phyloP scores from a whole-genome alignment of 805 yeast genomes.

The Candida bentonensis region DNA sequence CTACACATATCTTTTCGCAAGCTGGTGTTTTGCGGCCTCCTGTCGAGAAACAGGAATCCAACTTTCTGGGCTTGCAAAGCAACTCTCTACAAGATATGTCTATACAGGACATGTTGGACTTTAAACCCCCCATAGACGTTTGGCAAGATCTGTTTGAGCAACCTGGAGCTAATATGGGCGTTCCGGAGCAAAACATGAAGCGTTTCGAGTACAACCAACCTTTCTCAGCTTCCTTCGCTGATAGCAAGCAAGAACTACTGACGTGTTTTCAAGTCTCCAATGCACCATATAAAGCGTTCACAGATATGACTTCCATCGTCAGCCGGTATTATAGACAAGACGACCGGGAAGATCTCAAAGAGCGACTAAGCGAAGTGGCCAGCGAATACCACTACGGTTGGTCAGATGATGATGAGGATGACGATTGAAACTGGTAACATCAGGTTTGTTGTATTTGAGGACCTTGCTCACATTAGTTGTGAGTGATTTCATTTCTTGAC shows the following conservation, averaged over 20 bases:
- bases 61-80: too few species aligned
- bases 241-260: constrained; percentile 4
- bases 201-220: constrained; percentile 9
- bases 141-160: neutral
- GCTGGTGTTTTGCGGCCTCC: constrained; percentile 4
- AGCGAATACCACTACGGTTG: constrained; percentile 13
- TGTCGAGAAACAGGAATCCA: neutral
- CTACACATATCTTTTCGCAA: constrained; percentile 3
- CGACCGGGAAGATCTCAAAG: constrained; percentile 14
- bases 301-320: constrained; percentile 10
- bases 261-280: constrained; percentile 9
- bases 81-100: neutral
- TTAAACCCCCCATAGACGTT: neutral
- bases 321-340: constrained; percentile 7
- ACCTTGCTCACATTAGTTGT: too few species aligned
- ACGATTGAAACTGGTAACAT: constrained; percentile 5
- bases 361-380: constrained; percentile 9
- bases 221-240: constrained; percentile 9
- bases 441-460: too few species aligned
- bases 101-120: neutral
- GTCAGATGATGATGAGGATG: constrained; percentile 8
- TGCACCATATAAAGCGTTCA: constrained; percentile 7
- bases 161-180: neutral
- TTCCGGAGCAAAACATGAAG: neutral
- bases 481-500: too few species aligned